Evolutionary conservation across 495 filamentous ascomycete species (phyloP), one percentile per base, ranked within the genome.

Genomic region (Neurospora sp.): DNA sequence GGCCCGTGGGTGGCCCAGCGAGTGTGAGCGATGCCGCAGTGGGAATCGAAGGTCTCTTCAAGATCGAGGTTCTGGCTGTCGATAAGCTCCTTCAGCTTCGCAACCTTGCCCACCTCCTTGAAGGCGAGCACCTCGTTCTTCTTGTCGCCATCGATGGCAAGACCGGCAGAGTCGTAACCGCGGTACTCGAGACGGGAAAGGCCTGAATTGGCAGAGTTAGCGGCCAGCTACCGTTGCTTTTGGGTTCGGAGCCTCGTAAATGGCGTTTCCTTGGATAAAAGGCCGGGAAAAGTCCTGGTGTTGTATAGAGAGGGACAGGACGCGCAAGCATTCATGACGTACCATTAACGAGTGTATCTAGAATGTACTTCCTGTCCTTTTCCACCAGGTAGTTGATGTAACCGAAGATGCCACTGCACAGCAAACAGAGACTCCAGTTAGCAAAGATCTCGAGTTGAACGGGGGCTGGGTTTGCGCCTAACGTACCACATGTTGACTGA

Each of bases 91-190:
- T 92, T 96, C 79, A 99, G 86, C 84, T 97, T 97, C 76, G 91
- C 94, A 70, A 99, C 96, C 89, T 99, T 99, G 85, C 96, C 96
- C 42, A 99, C 96, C 84, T 98, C 96, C 87, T 99, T 99, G 88
- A 93, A 98, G 37, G 96, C 94, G 77, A 92, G 89, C 74, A 99
- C 94, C 85, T 97, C 93, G 74, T 97, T 94, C 87, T 97, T 97
- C 88, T 97, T 98, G 89, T 98, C 92, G 73, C 96, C 96, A 83
- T 99, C 96, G 73, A 99, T 87, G 75, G 94, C 96, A 73, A 99
- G 86, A 82, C 96, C 96, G 73, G 96, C 96, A 73, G 95, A 98
- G 82, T 99, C 96, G 82, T 99, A 98, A 71, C 94, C 94, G 80
- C 94, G 92, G 84, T 98, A 98, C 83, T 98, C 94, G 75, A 97